Conservation (phyloP, 768 basidiomycete species). For the Pisolithus sp. region DNA sequence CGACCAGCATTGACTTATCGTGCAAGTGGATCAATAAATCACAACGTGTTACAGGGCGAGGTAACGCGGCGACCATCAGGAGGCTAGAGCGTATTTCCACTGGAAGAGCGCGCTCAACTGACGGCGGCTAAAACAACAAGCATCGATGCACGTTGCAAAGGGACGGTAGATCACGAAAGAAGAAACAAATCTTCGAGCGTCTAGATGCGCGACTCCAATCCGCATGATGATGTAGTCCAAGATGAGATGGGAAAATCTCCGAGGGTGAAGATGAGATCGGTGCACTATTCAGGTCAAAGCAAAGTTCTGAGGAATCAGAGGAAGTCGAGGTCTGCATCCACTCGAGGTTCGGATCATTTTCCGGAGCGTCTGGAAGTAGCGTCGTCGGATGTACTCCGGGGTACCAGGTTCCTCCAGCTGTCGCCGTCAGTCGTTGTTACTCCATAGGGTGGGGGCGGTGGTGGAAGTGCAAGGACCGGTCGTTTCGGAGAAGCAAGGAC, state of each 20-base stretch:
- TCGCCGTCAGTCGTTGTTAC: not conserved
- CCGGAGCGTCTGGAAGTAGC: slow-evolving; percentile 69
- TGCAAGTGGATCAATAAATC: too few species aligned
- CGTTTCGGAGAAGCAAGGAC: slow-evolving; percentile 71
- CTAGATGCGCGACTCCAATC: slow-evolving; percentile 71
- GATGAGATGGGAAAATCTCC: slow-evolving; percentile 64
- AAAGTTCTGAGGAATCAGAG: slow-evolving; percentile 29
- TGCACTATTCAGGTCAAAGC: slow-evolving; percentile 74
- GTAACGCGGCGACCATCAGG: too few species aligned
- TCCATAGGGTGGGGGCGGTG: slow-evolving; percentile 11
- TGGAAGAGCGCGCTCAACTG: too few species aligned
- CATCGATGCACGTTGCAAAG: slow-evolving; percentile 30
- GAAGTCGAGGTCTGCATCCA: slow-evolving; percentile 54
- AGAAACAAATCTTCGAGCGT: slow-evolving; percentile 81
- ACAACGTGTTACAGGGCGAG: too few species aligned
- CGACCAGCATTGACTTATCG: too few species aligned
- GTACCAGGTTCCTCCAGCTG: slow-evolving; percentile 51
- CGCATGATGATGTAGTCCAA: slow-evolving; percentile 89
- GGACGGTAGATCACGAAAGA: slow-evolving; percentile 73
- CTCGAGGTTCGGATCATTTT: slow-evolving; percentile 65
- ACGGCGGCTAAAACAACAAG: slow-evolving; percentile 50
- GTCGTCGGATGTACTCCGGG: slow-evolving; percentile 75
- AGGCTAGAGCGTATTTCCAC: too few species aligned
- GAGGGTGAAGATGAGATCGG: slow-evolving; percentile 53
- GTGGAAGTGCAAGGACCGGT: slow-evolving; percentile 49